Evolutionary conservation across 305 asterid genomes (phyloP).

Genomic region (Rubia tinctorum): DNA sequence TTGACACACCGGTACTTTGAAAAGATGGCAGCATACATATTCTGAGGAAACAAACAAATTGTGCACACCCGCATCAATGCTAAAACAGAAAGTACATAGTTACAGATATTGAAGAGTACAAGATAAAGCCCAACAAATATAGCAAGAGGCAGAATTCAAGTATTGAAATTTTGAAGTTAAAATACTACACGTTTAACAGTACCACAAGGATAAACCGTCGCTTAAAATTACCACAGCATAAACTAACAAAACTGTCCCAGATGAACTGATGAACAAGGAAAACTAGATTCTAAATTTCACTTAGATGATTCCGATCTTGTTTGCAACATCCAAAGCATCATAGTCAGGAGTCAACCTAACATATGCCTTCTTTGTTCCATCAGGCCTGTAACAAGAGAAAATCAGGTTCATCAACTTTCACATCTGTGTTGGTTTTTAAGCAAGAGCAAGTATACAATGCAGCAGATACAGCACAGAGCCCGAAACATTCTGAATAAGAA

Average conservation of each 20-base stretch:
- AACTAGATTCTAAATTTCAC: not conserved
- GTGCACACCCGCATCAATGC: no score
- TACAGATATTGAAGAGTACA: no score
- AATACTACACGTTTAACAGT: not conserved
- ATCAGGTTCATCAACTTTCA: no score
- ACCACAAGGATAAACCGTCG: not conserved
- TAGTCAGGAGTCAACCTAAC: slow-evolving; percentile 29
- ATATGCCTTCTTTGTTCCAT: slow-evolving; percentile 38
- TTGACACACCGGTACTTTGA: no score
- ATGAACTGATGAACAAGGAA: not conserved
- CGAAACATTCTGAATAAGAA: not conserved
- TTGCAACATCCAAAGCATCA: not conserved
- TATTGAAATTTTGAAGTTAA: not conserved
- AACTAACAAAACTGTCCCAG: not conserved
- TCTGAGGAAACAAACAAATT: no score
- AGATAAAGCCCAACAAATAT: no score
- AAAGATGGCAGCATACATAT: no score
- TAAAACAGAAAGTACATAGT: no score
- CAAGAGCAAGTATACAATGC: not conserved
- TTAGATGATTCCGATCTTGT: not conserved
- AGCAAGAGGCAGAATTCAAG: not conserved
- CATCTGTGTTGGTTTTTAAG: no score
- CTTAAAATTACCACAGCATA: not conserved
- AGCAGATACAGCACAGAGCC: not conserved
- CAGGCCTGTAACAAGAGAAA: slow-evolving; percentile 25